These are phyloP conservation scores for Aquilaria sinensis DNA, from an alignment of 345 rosid genomes.

Conservation along the genomic window DNA sequence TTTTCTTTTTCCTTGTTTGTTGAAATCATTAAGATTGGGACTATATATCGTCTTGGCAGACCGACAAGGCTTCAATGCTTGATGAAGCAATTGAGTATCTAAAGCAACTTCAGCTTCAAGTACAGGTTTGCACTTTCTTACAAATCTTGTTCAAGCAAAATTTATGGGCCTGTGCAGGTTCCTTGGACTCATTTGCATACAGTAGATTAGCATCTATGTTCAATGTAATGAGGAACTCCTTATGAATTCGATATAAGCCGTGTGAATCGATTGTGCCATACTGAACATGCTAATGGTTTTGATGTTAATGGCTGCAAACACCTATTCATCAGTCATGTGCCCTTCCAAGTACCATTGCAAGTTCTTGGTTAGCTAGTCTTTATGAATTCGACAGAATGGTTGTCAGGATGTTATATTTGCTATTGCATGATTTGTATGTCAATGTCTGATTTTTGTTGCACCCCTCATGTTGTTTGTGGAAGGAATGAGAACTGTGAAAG, in stretches of 20 bases:
- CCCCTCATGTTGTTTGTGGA: background rate
- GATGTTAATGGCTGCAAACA: no score
- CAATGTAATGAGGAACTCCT: background rate
- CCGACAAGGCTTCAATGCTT: constrained; percentile 95
- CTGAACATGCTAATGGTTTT: no score
- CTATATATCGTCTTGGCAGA: constrained; percentile 27
- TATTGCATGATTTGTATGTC: no score
- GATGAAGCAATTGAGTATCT: constrained; percentile 94
- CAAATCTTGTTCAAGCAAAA: background rate
- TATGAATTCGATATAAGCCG: no score
- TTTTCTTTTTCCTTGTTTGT: background rate
- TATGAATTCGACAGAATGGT: background rate
- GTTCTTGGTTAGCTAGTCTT: background rate
- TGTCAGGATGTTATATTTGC: no score
- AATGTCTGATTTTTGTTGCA: no score
- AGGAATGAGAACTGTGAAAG: background rate
- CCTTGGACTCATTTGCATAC: background rate
- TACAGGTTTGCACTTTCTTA: constrained; percentile 45
- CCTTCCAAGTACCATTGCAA: background rate
- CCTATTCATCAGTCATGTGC: background rate
- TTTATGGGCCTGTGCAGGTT: background rate
- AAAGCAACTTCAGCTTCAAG: constrained; percentile 96
- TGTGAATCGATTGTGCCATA: no score
- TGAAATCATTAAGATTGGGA: background rate
- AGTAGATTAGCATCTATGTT: background rate